A percentile compares a stretch with the other conserved stretches of the same genome.
These are phyloP conservation scores for Ogataea methanolica DNA, from an alignment of 805 yeast species.

Conservation along the genomic window DNA sequence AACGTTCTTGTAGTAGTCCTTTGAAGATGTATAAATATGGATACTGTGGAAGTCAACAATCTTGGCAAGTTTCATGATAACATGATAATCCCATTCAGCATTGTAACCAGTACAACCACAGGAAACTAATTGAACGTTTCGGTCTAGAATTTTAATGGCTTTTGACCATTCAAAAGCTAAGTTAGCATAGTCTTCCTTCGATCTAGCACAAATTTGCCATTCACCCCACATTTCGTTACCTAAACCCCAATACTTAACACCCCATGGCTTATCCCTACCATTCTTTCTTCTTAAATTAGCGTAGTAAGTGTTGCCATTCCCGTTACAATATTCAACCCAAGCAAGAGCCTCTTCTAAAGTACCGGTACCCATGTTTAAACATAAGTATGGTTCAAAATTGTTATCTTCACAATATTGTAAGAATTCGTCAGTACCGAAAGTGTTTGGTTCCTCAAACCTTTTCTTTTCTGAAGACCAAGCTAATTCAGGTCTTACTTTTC, in stretches of 20 bases:
- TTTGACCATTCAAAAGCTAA: slow-evolving; percentile 33
- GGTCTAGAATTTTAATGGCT: slow-evolving; percentile 30
- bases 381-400: slow-evolving; percentile 30
- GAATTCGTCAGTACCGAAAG: slow-evolving; percentile 33
- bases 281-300: slow-evolving; percentile 31
- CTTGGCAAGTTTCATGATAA: slow-evolving; percentile 23
- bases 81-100: slow-evolving; percentile 27
- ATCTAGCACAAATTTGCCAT: slow-evolving; percentile 34
- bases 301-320: slow-evolving; percentile 28
- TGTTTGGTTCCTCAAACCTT: slow-evolving; percentile 25
- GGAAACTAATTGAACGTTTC: slow-evolving; percentile 23
- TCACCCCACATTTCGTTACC: slow-evolving; percentile 35
- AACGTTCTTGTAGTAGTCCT: slow-evolving; percentile 25
- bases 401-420: slow-evolving; percentile 30
- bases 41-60: slow-evolving; percentile 29
- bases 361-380: slow-evolving; percentile 35
- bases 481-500: slow-evolving; percentile 31
- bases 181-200: slow-evolving; percentile 25
- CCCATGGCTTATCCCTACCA: slow-evolving; percentile 31
- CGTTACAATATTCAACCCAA: slow-evolving; percentile 33
- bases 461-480: slow-evolving; percentile 26
- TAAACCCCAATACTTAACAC: slow-evolving; percentile 33
- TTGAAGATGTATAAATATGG: slow-evolving; percentile 28
- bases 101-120: slow-evolving; percentile 30
- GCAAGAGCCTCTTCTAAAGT: slow-evolving; percentile 32